phyloP scores from a whole-genome alignment of 2,329 filamentous ascomycete genomes.

The Colletotrichum sublineola region DNA sequence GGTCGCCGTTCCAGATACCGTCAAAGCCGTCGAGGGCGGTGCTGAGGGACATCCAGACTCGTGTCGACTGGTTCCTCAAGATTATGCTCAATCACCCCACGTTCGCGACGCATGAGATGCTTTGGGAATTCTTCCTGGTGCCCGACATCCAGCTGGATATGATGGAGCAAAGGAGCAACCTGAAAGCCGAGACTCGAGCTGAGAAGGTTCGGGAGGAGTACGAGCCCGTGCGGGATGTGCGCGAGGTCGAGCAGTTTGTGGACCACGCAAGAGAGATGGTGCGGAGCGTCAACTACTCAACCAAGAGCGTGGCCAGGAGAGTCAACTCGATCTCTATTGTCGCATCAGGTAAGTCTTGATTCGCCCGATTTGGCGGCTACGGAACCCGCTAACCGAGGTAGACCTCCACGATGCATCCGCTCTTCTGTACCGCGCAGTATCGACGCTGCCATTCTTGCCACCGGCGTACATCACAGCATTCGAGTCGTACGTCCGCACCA shows the following conservation, averaged over 20 bases:
- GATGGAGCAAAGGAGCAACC: slow-evolving; percentile 88
- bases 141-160: slow-evolving; percentile 91
- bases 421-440: slow-evolving; percentile 65
- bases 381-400: slow-evolving; percentile 45
- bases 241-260: slow-evolving; percentile 93
- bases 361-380: neutral
- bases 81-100: slow-evolving; percentile 90
- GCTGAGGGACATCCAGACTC: slow-evolving; percentile 87
- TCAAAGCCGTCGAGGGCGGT: slow-evolving; percentile 91
- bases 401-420: slow-evolving; percentile 78
- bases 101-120: slow-evolving; percentile 94
- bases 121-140: slow-evolving; percentile 99
- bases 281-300: slow-evolving; percentile 84
- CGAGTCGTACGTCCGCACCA: slow-evolving; percentile 76
- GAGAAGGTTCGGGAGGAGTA: slow-evolving; percentile 93
- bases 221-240: slow-evolving; percentile 83
- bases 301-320: slow-evolving; percentile 83
- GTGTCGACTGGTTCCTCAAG: slow-evolving; percentile 88
- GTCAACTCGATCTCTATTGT: slow-evolving; percentile 80
- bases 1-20: slow-evolving; percentile 92
- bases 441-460: slow-evolving; percentile 76
- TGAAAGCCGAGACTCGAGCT: slow-evolving; percentile 85
- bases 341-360: slow-evolving; percentile 63
- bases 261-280: slow-evolving; percentile 92
- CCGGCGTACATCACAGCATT: slow-evolving; percentile 76